phyloP scores from a whole-genome alignment of 139 green algal genomes.

The Micractinium sp. region DNA sequence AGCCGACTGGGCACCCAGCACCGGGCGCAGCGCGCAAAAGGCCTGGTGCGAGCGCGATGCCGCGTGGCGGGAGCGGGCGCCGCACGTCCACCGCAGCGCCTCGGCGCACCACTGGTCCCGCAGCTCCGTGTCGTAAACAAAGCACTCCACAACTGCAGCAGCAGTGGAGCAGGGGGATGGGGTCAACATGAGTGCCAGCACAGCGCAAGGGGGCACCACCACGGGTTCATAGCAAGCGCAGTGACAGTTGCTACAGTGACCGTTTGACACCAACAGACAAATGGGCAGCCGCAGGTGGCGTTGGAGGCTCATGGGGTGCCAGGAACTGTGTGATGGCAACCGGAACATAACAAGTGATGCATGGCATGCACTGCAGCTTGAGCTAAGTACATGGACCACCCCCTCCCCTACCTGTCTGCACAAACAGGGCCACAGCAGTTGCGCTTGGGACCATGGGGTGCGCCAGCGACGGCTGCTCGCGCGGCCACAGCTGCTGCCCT shows the following conservation, averaged over 20 bases:
- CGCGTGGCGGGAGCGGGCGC: slow-evolving; percentile 64
- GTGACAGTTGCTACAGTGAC: too few relatives aligned
- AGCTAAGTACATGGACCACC: background rate
- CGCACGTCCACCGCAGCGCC: slow-evolving; percentile 82
- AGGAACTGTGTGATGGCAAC: too few relatives aligned
- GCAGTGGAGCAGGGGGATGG: background rate
- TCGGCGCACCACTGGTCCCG: slow-evolving; percentile 77
- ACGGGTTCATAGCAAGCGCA: too few relatives aligned
- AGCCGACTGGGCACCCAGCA: slow-evolving; percentile 66
- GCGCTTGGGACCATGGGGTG: slow-evolving; percentile 46
- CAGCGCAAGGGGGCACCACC: background rate
- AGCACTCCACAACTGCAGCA: slow-evolving; percentile 39
- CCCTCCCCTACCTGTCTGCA: slow-evolving; percentile 37
- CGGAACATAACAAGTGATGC: too few relatives aligned
- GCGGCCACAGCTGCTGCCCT: slow-evolving; percentile 78
- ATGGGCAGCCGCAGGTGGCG: too few relatives aligned
- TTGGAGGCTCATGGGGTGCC: too few relatives aligned
- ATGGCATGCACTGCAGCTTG: background rate
- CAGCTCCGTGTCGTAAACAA: slow-evolving; percentile 66
- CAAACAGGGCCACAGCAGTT: slow-evolving; percentile 52
- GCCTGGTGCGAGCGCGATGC: slow-evolving; percentile 82
- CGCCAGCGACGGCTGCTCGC: slow-evolving; percentile 66
- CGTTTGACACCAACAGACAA: too few relatives aligned
- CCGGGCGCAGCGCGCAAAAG: slow-evolving; percentile 79
- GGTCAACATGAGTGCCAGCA: background rate